Conservation (phyloP, 176 grass and related monocot species). For the Aegilops bicornis region DNA sequence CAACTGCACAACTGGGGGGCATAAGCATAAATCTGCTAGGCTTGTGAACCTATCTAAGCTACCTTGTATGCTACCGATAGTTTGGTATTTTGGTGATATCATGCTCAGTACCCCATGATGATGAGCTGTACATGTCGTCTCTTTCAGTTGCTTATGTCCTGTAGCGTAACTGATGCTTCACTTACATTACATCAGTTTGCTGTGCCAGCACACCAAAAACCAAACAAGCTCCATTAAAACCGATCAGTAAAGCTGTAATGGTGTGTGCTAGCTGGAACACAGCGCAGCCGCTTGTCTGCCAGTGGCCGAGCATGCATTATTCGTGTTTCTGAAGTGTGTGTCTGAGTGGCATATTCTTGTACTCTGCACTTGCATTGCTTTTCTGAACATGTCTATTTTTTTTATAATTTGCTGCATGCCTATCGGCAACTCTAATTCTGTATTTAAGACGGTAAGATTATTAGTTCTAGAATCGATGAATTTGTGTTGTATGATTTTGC, state of each 20-base stretch:
- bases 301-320: background rate
- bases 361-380: background rate
- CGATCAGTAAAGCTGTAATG: background rate
- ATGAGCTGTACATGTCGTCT: background rate
- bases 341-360: background rate
- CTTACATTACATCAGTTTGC: background rate
- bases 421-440: background rate
- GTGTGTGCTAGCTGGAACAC: background rate
- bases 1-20: background rate
- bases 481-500: background rate
- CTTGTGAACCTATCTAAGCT: background rate
- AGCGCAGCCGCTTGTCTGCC: background rate
- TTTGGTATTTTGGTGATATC: background rate
- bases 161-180: constrained; percentile 3
- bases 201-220: background rate
- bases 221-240: background rate
- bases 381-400: background rate
- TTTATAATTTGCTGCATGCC: background rate
- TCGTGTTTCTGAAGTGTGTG: background rate
- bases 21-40: background rate
- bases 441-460: background rate
- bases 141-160: background rate
- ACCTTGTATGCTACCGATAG: background rate
- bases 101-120: background rate
- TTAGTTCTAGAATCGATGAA: background rate